phyloP scores from a whole-genome alignment of 2,329 filamentous ascomycete species.

The Colletotrichum tanaceti region DNA sequence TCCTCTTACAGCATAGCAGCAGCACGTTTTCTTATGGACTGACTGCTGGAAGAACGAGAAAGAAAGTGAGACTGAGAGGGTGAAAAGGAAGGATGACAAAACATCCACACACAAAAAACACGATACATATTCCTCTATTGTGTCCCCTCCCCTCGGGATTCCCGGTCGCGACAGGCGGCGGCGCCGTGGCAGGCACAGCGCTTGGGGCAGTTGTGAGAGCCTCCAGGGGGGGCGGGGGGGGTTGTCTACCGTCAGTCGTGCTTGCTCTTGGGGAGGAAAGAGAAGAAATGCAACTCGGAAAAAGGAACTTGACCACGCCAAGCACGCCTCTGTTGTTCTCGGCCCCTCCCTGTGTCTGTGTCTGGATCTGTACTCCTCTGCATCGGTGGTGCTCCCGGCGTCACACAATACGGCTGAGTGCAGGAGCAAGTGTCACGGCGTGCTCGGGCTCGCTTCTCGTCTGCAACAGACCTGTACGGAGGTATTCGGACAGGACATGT shows the following conservation, averaged over 20 bases:
- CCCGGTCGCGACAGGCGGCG: conserved; percentile 5
- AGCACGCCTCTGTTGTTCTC: not conserved
- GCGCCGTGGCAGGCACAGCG: not conserved
- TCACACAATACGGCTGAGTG: conserved; percentile 4
- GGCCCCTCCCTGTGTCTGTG: conserved; percentile 3
- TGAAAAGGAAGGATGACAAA: no score
- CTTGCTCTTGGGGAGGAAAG: not conserved
- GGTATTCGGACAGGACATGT: no score
- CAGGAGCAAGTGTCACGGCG: not conserved
- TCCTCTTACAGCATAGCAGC: not conserved
- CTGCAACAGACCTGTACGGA: no score
- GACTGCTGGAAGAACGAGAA: no score
- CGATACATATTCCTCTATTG: not conserved
- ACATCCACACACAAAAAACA: no score
- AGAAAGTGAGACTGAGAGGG: no score
- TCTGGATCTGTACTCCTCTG: not conserved
- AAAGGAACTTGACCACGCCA: conserved; percentile 3
- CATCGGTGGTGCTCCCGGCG: conserved; percentile 7
- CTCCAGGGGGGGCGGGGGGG: no score
- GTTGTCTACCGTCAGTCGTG: no score
- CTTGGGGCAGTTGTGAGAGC: not conserved
- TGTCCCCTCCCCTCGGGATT: conserved; percentile 7
- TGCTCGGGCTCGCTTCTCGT: no score
- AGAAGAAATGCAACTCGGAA: conserved; percentile 10
- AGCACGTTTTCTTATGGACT: not conserved